These are phyloP conservation scores for Harringtonia lauricola DNA, from an alignment of 2,329 filamentous ascomycete genomes.

Conservation along the genomic window DNA sequence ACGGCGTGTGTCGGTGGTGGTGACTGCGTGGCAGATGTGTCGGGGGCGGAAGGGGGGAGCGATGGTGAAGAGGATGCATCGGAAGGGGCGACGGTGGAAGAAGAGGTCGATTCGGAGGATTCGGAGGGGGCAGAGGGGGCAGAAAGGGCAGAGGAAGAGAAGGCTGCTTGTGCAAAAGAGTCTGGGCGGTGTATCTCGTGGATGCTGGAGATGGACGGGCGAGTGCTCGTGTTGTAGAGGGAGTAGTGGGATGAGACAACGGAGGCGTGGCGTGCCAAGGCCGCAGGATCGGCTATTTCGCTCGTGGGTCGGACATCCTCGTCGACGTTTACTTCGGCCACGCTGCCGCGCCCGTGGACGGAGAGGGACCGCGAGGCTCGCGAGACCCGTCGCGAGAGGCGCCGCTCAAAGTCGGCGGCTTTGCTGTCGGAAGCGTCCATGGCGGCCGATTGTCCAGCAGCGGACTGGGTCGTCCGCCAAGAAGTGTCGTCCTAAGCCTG, in stretches of 20 bases:
- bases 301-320: conserved; percentile 3
- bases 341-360: conserved; percentile 2
- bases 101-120: neutral
- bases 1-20: too few relatives aligned
- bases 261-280: conserved; percentile 2
- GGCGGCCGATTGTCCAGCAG: neutral
- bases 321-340: neutral
- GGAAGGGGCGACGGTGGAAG: neutral
- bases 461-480: neutral
- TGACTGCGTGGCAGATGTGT: neutral
- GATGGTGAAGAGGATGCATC: neutral
- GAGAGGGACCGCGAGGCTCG: conserved; percentile 10
- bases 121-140: neutral
- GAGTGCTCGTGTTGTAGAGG: too few relatives aligned
- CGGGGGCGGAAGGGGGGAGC: neutral
- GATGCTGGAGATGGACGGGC: too few relatives aligned
- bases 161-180: neutral
- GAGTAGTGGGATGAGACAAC: neutral
- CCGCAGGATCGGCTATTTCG: conserved; percentile 9
- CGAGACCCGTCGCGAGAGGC: conserved; percentile 5
- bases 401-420: conserved; percentile 11
- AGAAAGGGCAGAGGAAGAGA: neutral
- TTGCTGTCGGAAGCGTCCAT: conserved; percentile 13
- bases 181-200: neutral
- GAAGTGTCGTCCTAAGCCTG: neutral